Conservation (phyloP, 371 early-diverging fungal genomes). For the Lichtheimia hyalospora region DNA sequence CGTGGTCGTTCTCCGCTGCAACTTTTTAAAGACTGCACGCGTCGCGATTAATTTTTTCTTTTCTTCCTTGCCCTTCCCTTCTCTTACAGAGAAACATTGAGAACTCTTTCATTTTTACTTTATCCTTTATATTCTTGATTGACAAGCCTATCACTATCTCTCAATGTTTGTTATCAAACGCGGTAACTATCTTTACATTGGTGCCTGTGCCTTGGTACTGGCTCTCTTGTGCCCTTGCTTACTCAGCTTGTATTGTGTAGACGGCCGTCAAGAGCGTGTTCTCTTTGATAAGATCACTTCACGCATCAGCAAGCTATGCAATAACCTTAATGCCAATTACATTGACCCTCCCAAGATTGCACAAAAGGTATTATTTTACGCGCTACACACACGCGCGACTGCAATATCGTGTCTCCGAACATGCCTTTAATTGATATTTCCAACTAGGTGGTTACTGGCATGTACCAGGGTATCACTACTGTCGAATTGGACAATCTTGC, state of each 20-base stretch:
- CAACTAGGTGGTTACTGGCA: slow-evolving; percentile 70
- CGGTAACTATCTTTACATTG: slow-evolving; percentile 40
- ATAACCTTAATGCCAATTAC: slow-evolving; percentile 90
- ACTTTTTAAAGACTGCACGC: not conserved
- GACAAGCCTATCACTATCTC: not conserved
- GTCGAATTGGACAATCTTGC: slow-evolving; percentile 89
- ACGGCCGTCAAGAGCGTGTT: slow-evolving; percentile 89
- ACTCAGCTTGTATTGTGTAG: slow-evolving; percentile 28
- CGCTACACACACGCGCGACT: too few species aligned
- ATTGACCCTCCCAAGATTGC: slow-evolving; percentile 91
- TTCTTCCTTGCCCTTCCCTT: slow-evolving; percentile 1
- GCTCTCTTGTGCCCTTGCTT: slow-evolving; percentile 1
- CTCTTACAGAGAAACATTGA: not conserved
- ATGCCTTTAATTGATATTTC: not conserved
- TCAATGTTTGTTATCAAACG: slow-evolving; percentile 78
- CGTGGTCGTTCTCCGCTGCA: not conserved
- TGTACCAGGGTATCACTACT: slow-evolving; percentile 90
- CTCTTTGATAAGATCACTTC: slow-evolving; percentile 93
- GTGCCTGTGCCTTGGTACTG: slow-evolving; percentile 1
- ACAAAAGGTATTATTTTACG: slow-evolving; percentile 70
- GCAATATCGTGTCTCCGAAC: too few species aligned
- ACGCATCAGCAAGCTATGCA: slow-evolving; percentile 90
- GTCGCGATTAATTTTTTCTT: slow-evolving; percentile 1
- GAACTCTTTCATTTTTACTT: not conserved
- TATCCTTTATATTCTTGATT: not conserved